A percentile compares a stretch with the other conserved stretches of the same genome.
Conservation (phyloP, 495 filamentous ascomycete species). For the Podospora sp. region DNA sequence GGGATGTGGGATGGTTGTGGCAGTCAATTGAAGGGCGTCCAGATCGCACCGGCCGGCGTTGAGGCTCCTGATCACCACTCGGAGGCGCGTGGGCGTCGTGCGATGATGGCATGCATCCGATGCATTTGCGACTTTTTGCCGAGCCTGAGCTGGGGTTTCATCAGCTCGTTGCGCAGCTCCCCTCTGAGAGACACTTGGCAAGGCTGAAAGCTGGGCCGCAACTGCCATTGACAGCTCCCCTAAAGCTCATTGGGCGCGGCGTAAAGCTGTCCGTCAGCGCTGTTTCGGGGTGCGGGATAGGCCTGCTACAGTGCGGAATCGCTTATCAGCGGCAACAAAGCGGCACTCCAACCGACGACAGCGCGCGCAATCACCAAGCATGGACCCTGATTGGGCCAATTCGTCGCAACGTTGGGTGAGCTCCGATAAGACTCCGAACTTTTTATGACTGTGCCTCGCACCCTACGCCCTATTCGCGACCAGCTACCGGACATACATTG, state of each 20-base stretch:
- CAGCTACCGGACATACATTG: neutral
- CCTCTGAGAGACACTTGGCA: constrained; percentile 14
- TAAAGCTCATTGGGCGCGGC: constrained; percentile 8
- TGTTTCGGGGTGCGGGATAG: constrained; percentile 8
- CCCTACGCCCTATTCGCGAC: neutral
- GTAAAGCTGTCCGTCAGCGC: neutral
- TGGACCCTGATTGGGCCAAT: constrained; percentile 33
- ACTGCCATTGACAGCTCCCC: neutral
- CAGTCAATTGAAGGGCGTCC: neutral
- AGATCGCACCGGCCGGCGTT: neutral
- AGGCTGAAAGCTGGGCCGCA: constrained; percentile 16
- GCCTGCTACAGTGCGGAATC: neutral
- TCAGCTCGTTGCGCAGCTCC: constrained; percentile 9
- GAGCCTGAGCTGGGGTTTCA: constrained; percentile 8
- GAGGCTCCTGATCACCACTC: neutral
- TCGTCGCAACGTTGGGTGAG: constrained; percentile 10
- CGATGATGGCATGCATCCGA: constrained; percentile 1
- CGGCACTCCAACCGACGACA: neutral
- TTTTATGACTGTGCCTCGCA: neutral
- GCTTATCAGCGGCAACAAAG: constrained; percentile 16
- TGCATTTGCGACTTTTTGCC: constrained; percentile 7
- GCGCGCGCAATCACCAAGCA: constrained; percentile 5
- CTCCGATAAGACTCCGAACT: constrained; percentile 41
- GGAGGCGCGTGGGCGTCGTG: neutral
- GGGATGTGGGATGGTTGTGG: constrained; percentile 3